Evolutionary conservation across 2,329 filamentous ascomycete species (phyloP).

Genomic region (Helotiales sp.): DNA sequence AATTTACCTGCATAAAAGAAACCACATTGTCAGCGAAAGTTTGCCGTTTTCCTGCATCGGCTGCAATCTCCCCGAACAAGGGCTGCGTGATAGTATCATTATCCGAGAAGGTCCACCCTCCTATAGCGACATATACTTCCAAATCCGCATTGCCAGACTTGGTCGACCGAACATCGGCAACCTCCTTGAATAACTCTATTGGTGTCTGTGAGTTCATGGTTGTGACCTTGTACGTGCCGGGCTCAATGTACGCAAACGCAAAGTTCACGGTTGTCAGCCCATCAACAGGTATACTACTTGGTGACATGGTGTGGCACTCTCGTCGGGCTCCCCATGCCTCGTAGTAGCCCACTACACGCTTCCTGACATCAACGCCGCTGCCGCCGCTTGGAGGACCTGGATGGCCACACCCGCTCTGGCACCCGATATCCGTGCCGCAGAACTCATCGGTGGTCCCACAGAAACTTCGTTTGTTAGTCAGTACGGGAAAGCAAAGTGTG

Average conservation of each 20-base stretch:
- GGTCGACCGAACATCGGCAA: neutral
- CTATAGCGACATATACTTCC: neutral
- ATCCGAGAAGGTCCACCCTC: conserved; percentile 4
- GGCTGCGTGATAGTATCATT: neutral
- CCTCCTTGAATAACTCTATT: neutral
- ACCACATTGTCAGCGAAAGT: neutral
- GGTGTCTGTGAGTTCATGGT: conserved; percentile 32
- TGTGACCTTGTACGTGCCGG: conserved; percentile 28
- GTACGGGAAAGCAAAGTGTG: too few species aligned
- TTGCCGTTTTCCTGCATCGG: neutral
- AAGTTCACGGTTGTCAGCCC: conserved; percentile 38
- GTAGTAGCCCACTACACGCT: conserved; percentile 37
- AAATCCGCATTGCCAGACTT: neutral
- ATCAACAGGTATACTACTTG: conserved; percentile 18
- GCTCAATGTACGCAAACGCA: conserved; percentile 37
- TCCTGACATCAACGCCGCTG: neutral
- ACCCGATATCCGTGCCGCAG: conserved; percentile 13
- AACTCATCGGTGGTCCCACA: conserved; percentile 20
- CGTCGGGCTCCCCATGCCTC: neutral
- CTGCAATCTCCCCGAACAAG: neutral
- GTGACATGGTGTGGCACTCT: neutral
- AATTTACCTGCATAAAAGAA: neutral
- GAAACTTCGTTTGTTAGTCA: conserved; percentile 19
- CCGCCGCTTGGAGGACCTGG: neutral
- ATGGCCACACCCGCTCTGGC: neutral